phyloP scores from a whole-genome alignment of 495 filamentous ascomycete genomes.

The Talaromyces wortmannii region DNA sequence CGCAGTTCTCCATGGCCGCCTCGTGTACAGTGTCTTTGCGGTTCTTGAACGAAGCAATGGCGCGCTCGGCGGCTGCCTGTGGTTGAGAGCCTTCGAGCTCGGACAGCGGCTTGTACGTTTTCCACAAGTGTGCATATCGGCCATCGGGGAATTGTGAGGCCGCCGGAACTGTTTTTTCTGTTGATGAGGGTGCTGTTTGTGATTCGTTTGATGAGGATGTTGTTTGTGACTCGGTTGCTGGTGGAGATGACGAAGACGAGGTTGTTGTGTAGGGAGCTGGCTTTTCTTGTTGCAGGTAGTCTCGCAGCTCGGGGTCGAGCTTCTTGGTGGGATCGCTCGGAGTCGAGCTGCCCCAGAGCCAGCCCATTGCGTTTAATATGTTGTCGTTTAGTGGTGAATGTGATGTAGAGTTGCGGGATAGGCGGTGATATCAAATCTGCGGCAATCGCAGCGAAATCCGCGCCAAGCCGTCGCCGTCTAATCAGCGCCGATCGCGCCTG shows the following conservation, averaged over 20 bases:
- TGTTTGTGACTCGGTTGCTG: conserved; percentile 9
- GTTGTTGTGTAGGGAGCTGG: conserved; percentile 61
- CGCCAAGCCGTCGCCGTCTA: background rate
- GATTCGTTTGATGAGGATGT: conserved; percentile 12
- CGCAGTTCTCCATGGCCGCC: conserved; percentile 90
- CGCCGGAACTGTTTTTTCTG: conserved; percentile 42
- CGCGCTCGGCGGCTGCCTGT: conserved; percentile 55
- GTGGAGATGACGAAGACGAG: conserved; percentile 11
- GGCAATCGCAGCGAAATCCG: background rate
- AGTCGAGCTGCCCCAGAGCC: conserved; percentile 55
- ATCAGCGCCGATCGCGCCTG: background rate
- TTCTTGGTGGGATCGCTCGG: conserved; percentile 66
- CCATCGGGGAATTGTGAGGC: conserved; percentile 68
- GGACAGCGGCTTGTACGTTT: conserved; percentile 64
- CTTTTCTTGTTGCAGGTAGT: conserved; percentile 79
- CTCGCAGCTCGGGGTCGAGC: conserved; percentile 76
- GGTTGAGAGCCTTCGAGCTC: conserved; percentile 50
- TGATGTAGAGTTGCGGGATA: background rate
- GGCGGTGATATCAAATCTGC: background rate
- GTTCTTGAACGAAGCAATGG: conserved; percentile 78
- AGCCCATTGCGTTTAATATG: conserved; percentile 41
- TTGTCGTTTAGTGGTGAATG: background rate
- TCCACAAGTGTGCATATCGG: conserved; percentile 92
- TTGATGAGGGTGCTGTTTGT: conserved; percentile 18
- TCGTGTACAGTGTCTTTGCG: conserved; percentile 69